phyloP scores from a whole-genome alignment of 345 rosid genomes.

The Nasturtium officinale region DNA sequence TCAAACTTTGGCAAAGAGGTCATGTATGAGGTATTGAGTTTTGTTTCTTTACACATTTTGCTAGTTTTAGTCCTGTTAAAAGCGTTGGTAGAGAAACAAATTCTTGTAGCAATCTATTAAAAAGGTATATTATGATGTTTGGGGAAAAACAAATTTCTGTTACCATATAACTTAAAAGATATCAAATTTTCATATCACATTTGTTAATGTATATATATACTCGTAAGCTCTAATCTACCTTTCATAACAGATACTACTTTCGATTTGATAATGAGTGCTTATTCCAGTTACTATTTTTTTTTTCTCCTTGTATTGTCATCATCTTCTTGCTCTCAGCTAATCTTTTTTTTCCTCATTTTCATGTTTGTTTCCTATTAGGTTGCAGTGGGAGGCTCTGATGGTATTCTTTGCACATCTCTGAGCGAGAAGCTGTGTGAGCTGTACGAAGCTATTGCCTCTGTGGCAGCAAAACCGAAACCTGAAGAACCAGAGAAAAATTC shows the following conservation, averaged over 20 bases:
- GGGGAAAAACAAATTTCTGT: not conserved
- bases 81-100: not conserved
- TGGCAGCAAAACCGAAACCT: constrained; percentile 63
- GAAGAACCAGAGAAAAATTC: constrained; percentile 44
- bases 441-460: constrained; percentile 66
- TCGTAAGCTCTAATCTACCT: not conserved
- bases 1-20: constrained; percentile 83
- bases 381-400: constrained; percentile 67
- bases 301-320: not conserved
- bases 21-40: constrained; percentile 65
- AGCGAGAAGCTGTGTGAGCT: constrained; percentile 62
- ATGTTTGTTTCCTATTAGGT: constrained; percentile 48
- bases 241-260: constrained; percentile 10
- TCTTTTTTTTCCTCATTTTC: constrained; percentile 2
- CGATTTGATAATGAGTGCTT: constrained; percentile 1
- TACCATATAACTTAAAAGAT: not conserved
- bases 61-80: constrained; percentile 7
- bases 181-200: not conserved
- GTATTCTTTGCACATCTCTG: constrained; percentile 60
- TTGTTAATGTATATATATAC: not conserved
- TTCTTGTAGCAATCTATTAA: constrained; percentile 7
- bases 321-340: constrained; percentile 15
- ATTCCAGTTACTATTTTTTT: not conserved
- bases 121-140: not conserved
- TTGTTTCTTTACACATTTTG: constrained; percentile 9